phyloP scores from a whole-genome alignment of 202 grass and related monocot species.

The Eragrostis tef region DNA sequence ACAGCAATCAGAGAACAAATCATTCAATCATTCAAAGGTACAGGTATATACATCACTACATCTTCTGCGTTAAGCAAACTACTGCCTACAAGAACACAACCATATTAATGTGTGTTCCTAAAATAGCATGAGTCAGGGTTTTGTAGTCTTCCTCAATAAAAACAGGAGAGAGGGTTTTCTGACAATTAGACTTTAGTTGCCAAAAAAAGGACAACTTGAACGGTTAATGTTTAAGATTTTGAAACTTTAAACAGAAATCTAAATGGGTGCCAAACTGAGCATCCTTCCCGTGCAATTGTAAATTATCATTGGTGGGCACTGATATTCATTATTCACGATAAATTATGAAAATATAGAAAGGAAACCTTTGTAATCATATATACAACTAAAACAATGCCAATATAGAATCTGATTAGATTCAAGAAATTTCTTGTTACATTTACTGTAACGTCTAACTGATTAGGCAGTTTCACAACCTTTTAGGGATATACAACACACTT shows the following conservation, averaged over 20 bases:
- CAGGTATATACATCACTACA: slow-evolving; percentile 9
- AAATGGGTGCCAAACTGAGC: slow-evolving; percentile 11
- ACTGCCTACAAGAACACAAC: not conserved
- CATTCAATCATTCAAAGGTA: slow-evolving; percentile 33
- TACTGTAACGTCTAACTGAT: not conserved
- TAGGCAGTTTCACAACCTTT: not conserved
- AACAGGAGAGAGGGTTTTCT: not conserved
- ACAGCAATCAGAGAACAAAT: slow-evolving; percentile 33
- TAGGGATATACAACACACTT: not conserved
- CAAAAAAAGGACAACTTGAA: not conserved
- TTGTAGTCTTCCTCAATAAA: not conserved
- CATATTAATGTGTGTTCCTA: not conserved
- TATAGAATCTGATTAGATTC: not conserved
- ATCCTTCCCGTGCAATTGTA: not conserved
- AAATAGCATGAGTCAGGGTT: slow-evolving; percentile 1
- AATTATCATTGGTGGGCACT: not conserved
- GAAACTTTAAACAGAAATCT: not conserved
- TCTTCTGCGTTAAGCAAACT: slow-evolving; percentile 13
- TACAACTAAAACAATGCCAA: not conserved
- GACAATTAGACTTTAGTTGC: not conserved
- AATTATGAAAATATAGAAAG: not conserved
- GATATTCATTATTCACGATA: not conserved
- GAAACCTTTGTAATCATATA: not conserved
- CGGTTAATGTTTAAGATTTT: not conserved
- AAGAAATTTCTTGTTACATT: not conserved